Conservation (phyloP, 2,329 filamentous ascomycete genomes). For the Byssochlamys sp. region DNA sequence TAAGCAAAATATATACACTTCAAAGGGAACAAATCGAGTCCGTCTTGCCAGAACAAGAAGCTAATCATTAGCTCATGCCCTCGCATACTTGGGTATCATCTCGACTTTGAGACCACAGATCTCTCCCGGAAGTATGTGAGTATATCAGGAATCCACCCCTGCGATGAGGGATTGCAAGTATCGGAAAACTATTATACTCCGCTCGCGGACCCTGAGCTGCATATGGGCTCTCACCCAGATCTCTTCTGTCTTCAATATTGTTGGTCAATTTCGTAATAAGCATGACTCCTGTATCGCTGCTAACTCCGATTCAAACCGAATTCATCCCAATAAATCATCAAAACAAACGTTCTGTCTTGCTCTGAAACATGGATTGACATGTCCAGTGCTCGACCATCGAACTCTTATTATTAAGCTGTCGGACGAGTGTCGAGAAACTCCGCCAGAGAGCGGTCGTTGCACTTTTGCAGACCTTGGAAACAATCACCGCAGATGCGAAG, state of each 20-base stretch:
- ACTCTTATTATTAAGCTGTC: not conserved
- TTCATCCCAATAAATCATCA: not conserved
- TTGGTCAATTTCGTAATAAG: not conserved
- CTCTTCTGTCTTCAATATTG: not conserved
- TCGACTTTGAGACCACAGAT: not conserved
- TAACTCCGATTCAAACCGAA: not conserved
- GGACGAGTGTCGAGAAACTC: constrained; percentile 19
- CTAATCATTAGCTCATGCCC: not conserved
- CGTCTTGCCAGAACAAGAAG: not conserved
- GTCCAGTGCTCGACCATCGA: not conserved
- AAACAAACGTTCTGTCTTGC: not conserved
- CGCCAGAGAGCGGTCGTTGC: constrained; percentile 21
- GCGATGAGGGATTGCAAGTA: not conserved
- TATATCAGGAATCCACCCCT: not conserved
- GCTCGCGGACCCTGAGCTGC: not conserved
- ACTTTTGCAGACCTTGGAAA: constrained; percentile 24
- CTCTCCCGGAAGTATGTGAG: not conserved
- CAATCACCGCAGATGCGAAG: constrained; percentile 32
- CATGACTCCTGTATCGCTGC: not conserved
- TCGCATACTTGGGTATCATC: not conserved
- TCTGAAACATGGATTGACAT: not conserved
- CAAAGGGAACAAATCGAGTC: not conserved
- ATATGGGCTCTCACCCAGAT: not conserved
- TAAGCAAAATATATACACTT: not conserved
- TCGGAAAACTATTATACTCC: not conserved